phyloP scores from a whole-genome alignment of 192 early-diverging fungal genomes.

The Coemansia sp. region DNA sequence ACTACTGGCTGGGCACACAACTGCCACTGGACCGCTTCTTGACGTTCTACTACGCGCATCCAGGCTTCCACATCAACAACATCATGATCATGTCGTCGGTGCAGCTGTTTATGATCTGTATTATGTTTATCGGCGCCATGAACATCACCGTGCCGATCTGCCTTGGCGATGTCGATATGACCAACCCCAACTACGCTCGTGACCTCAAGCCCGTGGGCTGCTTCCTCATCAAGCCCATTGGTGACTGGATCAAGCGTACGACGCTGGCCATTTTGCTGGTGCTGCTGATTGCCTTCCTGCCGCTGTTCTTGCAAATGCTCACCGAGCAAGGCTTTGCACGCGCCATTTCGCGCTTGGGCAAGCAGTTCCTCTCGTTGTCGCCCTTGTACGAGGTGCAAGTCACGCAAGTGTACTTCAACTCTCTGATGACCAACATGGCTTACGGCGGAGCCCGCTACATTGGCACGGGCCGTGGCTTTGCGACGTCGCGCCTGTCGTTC shows the following conservation, averaged over 20 bases:
- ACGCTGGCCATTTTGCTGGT: conserved; percentile 81
- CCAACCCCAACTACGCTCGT: conserved; percentile 54
- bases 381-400: conserved; percentile 84
- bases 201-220: conserved; percentile 62
- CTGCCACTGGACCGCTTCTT: conserved; percentile 83
- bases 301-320: conserved; percentile 81
- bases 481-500: conserved; percentile 77
- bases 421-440: conserved; percentile 75
- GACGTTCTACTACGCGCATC: conserved; percentile 88
- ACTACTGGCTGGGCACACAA: conserved; percentile 86
- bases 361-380: conserved; percentile 82
- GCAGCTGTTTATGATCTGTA: conserved; percentile 78
- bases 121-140: conserved; percentile 77
- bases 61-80: conserved; percentile 90
- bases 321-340: conserved; percentile 80
- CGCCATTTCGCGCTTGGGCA: conserved; percentile 69
- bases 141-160: conserved; percentile 64
- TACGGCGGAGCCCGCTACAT: conserved; percentile 87
- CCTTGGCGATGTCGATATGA: conserved; percentile 63
- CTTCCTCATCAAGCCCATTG: conserved; percentile 71
- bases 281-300: conserved; percentile 80
- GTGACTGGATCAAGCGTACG: conserved; percentile 82
- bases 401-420: conserved; percentile 84
- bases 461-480: conserved; percentile 84
- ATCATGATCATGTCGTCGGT: conserved; percentile 83